Evolutionary conservation across 805 yeast genomes (phyloP), one percentile per base, ranked within the genome.

Genomic region (Nakazawaea molendinolei): DNA sequence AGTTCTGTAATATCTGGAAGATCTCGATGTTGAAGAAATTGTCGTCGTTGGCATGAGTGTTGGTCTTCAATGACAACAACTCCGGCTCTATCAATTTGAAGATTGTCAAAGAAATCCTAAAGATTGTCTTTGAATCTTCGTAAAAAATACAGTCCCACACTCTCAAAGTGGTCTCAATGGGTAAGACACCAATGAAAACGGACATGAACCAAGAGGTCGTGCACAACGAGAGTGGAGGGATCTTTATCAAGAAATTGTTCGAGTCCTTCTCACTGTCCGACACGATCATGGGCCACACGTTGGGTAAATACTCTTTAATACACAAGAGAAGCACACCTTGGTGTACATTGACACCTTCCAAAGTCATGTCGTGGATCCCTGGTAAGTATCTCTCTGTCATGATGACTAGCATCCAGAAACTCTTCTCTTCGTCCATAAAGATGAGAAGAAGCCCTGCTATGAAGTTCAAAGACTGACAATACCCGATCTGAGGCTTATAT

Each of bases 201-300:
- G 96, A 84, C 97, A 92, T 90, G 53, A 92, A 92, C 98, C 98
- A 92, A 37, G 95, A 79, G 0, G 96, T 90, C 1, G 97, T 92
- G 46, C 95, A 92, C 31, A 92, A 67, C 1, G 96, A 84, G 4
- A 92, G 72, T 2, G 97, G 95, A 1, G 98, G 97, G 29, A 89
- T 60, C 46, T 82, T 79, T 12, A 75, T 68, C 22, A 90, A 66
- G 42, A 85, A 78, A 50, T 71, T 67, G 48, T 63, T 69, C 27
- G 58, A 58, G 22, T 51, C 16, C 9, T 31, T 23, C 13, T 32
- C 28, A 17, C 17, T 9, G 7, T 21, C 55, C 28, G 56, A 53
- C 18, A 70, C 70, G 19, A 74, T 55, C 4, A 65, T 53, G 0
- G 60, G 44, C 96, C 97, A 90, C 26, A 86, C 70, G 32, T 71